These are phyloP conservation scores for Coemansia brasiliensis DNA, from an alignment of 192 early-diverging fungal genomes.

Conservation along the genomic window DNA sequence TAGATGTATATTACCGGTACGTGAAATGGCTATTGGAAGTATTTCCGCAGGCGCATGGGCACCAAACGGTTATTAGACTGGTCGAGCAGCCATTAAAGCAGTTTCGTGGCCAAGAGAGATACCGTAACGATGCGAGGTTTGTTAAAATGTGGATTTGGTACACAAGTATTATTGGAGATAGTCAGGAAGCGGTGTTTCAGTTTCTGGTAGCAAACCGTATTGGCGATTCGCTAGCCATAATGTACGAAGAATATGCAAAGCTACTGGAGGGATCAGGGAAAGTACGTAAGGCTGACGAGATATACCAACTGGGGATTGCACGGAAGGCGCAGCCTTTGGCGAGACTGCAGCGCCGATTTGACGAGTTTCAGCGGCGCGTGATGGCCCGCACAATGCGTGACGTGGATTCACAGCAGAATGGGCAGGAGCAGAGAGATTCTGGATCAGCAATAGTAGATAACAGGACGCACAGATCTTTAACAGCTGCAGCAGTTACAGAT, in stretches of 20 bases:
- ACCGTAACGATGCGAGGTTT: constrained; percentile 63
- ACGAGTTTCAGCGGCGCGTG: constrained; percentile 60
- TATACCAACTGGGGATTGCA: constrained; percentile 66
- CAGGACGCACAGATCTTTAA: too few species aligned
- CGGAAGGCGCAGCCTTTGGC: constrained; percentile 71
- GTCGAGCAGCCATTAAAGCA: constrained; percentile 51
- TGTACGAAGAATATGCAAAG: constrained; percentile 76
- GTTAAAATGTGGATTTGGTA: constrained; percentile 64
- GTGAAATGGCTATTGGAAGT: constrained; percentile 63
- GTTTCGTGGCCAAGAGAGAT: constrained; percentile 59
- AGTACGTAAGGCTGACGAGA: constrained; percentile 59
- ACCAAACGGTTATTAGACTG: constrained; percentile 55
- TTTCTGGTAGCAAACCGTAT: constrained; percentile 73
- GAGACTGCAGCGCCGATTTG: constrained; percentile 59
- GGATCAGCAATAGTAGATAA: too few species aligned
- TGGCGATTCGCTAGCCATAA: constrained; percentile 62
- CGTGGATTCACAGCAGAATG: neutral
- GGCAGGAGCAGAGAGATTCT: neutral
- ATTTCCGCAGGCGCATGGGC: constrained; percentile 60
- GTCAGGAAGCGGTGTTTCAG: constrained; percentile 71
- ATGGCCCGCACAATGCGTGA: constrained; percentile 28
- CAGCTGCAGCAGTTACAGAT: neutral
- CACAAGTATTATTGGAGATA: constrained; percentile 47
- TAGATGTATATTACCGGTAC: constrained; percentile 63
- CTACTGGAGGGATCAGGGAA: constrained; percentile 58